These are phyloP conservation scores for Cornus kousa DNA, from an alignment of 148 eudicot species.

Conservation along the genomic window DNA sequence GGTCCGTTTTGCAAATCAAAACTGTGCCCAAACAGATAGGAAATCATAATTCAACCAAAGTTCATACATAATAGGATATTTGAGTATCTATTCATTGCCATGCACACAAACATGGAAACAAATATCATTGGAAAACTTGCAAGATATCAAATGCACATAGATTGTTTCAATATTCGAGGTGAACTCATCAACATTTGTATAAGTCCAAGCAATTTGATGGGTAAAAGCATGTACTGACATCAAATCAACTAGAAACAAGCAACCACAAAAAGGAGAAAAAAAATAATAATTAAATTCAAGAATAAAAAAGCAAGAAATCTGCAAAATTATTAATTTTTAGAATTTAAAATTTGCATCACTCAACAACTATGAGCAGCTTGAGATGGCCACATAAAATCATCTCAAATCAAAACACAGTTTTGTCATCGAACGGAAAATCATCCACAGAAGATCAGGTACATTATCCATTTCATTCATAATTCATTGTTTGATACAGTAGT, in stretches of 20 bases:
- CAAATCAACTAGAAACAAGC: too few species aligned
- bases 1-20: constrained; percentile 94
- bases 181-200: background rate
- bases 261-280: background rate
- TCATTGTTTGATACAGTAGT: too few species aligned
- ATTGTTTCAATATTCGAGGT: background rate
- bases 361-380: background rate
- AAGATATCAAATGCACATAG: background rate
- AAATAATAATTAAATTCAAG: background rate
- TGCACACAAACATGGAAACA: background rate
- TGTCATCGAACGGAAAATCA: background rate
- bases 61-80: background rate
- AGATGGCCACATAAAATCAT: background rate
- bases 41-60: background rate
- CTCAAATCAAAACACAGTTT: background rate
- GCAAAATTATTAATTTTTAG: too few species aligned
- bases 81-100: background rate
- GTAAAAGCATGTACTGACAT: background rate
- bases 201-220: background rate
- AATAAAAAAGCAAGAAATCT: too few species aligned
- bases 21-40: constrained; percentile 36
- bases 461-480: too few species aligned
- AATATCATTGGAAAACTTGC: background rate
- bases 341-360: too few species aligned
- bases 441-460: too few species aligned